These are phyloP conservation scores for Colletotrichum agaves DNA, from an alignment of 2,329 filamentous ascomycete species.

Conservation along the genomic window DNA sequence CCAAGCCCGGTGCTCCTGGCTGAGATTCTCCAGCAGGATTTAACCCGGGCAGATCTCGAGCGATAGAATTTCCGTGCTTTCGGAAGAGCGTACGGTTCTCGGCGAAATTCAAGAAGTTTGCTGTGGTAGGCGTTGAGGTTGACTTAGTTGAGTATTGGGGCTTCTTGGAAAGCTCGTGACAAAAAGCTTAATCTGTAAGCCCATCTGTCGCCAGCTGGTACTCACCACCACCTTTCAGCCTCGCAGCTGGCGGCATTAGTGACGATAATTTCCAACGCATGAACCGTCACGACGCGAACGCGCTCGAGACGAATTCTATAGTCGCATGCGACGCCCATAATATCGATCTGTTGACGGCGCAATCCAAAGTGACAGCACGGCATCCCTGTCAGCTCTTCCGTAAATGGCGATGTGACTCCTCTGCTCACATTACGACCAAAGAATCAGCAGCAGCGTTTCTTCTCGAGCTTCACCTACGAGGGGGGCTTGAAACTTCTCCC, in stretches of 20 bases:
- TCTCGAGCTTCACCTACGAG: background rate
- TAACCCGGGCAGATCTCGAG: too few relatives aligned
- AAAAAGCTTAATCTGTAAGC: too few relatives aligned
- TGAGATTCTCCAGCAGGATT: too few relatives aligned
- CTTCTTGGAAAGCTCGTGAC: too few relatives aligned
- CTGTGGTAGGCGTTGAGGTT: too few relatives aligned
- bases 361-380: background rate
- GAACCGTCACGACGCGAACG: conserved; percentile 36
- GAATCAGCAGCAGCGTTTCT: background rate
- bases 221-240: background rate
- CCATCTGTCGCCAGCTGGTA: background rate
- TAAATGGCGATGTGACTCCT: conserved; percentile 19
- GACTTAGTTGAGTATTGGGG: too few relatives aligned
- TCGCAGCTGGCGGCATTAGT: background rate
- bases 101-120: too few relatives aligned
- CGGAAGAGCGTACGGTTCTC: too few relatives aligned
- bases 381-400: conserved; percentile 20
- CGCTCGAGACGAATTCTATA: conserved; percentile 3
- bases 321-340: conserved; percentile 8
- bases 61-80: too few relatives aligned
- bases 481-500: background rate
- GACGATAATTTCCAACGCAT: conserved; percentile 34
- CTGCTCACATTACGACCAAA: background rate
- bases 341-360: conserved; percentile 24
- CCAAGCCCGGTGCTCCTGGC: too few relatives aligned